Evolutionary conservation across 164 flowering plant genomes (phyloP).

Genomic region (Stephania cephalantha): DNA sequence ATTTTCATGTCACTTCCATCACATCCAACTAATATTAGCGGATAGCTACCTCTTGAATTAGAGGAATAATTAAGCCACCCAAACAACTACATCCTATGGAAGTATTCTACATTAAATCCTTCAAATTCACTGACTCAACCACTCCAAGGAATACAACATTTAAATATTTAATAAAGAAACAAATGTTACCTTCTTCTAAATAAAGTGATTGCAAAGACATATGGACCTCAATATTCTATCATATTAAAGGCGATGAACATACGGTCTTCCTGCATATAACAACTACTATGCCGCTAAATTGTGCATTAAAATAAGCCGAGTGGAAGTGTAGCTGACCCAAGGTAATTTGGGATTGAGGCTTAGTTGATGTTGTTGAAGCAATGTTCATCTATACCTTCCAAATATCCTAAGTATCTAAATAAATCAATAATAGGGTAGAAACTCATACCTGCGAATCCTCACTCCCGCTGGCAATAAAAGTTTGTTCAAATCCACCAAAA

Average conservation of each 20-base stretch:
- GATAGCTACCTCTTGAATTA: neutral
- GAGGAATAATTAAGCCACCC: neutral
- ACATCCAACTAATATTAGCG: neutral
- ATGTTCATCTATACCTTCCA: neutral
- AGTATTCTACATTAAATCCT: neutral
- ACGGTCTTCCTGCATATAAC: neutral
- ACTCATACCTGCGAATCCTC: slow-evolving; percentile 77
- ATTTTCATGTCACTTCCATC: neutral
- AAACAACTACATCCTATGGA: neutral
- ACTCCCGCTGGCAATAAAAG: slow-evolving; percentile 85
- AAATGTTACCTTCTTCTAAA: neutral
- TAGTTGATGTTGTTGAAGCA: neutral
- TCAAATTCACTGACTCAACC: neutral
- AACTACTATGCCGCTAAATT: neutral
- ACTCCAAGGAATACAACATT: neutral
- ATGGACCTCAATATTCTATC: neutral
- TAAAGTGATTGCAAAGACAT: neutral
- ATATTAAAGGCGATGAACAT: neutral
- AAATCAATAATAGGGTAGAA: neutral
- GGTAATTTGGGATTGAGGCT: neutral
- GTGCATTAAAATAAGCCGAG: neutral
- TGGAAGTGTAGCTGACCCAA: neutral
- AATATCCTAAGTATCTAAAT: neutral
- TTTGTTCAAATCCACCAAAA: slow-evolving; percentile 72
- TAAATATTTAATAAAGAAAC: neutral